Evolutionary conservation across 2,329 filamentous ascomycete genomes (phyloP).

Genomic region (Aspergillus carbonarius): DNA sequence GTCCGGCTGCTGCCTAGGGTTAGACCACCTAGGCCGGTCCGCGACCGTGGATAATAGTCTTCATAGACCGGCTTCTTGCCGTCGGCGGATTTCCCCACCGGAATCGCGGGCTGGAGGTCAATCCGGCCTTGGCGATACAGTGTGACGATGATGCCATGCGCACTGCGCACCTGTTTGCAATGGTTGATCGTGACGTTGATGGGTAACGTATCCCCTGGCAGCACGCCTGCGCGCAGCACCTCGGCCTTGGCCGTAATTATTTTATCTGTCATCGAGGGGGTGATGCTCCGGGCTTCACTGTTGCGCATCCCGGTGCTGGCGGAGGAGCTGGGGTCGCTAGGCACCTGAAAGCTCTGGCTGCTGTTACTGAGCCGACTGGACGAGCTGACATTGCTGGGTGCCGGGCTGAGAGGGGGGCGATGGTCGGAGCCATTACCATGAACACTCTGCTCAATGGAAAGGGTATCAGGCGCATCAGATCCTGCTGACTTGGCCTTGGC

Average conservation of each 20-base stretch:
- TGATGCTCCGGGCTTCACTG: slow-evolving; percentile 53
- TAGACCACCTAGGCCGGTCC: slow-evolving; percentile 80
- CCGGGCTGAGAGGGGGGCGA: slow-evolving; percentile 47
- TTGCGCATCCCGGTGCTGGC: slow-evolving; percentile 39
- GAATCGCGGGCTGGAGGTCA: slow-evolving; percentile 69
- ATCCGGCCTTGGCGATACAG: slow-evolving; percentile 88
- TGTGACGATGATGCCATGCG: slow-evolving; percentile 90
- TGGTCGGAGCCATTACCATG: slow-evolving; percentile 33
- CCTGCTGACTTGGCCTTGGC: slow-evolving; percentile 47
- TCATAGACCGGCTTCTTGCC: slow-evolving; percentile 71
- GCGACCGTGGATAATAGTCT: slow-evolving; percentile 82
- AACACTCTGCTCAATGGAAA: slow-evolving; percentile 48
- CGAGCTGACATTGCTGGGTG: slow-evolving; percentile 67
- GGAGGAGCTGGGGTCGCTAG: slow-evolving; percentile 44
- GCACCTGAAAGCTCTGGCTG: slow-evolving; percentile 58
- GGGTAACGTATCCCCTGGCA: slow-evolving; percentile 80
- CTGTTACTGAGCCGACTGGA: slow-evolving; percentile 69
- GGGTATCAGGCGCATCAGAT: slow-evolving; percentile 45
- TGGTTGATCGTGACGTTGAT: slow-evolving; percentile 82
- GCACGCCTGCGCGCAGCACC: slow-evolving; percentile 74
- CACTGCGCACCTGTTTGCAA: slow-evolving; percentile 82
- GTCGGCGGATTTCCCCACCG: slow-evolving; percentile 61
- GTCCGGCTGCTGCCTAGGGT: slow-evolving; percentile 83
- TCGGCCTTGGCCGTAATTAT: slow-evolving; percentile 87
- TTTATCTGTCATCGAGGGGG: slow-evolving; percentile 61